Base-by-base conservation (phyloP, 2,329 filamentous ascomycete genomes). In the Hymenoscyphus fructigenus region DNA sequence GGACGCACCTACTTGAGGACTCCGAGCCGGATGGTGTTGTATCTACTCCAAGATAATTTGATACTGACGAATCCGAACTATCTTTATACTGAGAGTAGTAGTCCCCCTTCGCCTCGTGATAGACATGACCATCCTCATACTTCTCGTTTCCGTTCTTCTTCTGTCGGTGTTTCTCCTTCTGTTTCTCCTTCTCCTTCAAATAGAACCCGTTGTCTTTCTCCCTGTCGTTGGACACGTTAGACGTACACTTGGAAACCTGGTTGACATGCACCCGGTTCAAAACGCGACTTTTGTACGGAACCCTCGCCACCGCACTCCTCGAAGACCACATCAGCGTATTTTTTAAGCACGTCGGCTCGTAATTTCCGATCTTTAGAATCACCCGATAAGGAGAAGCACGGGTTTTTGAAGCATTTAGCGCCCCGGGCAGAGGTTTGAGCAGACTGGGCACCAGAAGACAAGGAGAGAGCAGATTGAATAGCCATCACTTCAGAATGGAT, bases 401-500 rank as follows among this genome's bases (percentile, higher is more conserved):
- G 79, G 81, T 83, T 83, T 78, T 82, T 69, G 71, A 74, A 78
- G 61, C 76, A 81, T 75, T 78, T 75, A 57, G 77, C 74, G 64
- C 71, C 79, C 68, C 70, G 68, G 41, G 71, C 70, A 15, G 67
- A 71, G 56, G 67, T 70, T 41, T 73, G 70, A 64, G 77, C 78
- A 60, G 79, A 78, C 72, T 79, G 70, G 58, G 77, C 78, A 68
- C 76, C 67, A 60, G 69, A 79, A 60, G 79, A 82, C 60, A 79
- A 76, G 50, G 78, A 75, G 61, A 84, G 78, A 55, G 82, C 81
- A 32, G 79, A 80, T 70, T 81, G 79, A 71, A 85, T 82, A 32
- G 82, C 82, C 81, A 84, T 84, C 81, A 84, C 84, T 76, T 84
- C 82, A 3, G 80, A 80, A 69, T 85, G 82, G 80, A 85, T 83